Evolutionary conservation across 257 asterid species (phyloP).

Genomic region (Scutellaria galericulata): DNA sequence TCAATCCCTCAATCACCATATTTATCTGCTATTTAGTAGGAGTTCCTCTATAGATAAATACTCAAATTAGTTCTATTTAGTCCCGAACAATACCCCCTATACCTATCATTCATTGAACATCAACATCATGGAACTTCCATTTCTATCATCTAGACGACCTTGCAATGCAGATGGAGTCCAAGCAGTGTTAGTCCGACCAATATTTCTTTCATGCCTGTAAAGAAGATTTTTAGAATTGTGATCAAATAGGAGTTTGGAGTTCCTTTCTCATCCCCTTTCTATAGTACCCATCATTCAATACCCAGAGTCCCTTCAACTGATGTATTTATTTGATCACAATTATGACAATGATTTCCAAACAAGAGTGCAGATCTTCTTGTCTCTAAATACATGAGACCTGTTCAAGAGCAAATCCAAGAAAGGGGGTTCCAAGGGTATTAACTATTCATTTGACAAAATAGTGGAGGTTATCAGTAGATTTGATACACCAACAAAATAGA

Average conservation of each 20-base stretch:
- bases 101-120: neutral
- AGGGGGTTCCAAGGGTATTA: no score
- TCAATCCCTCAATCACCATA: neutral
- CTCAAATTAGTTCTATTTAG: neutral
- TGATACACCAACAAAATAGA: no score
- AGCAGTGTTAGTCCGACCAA: neutral
- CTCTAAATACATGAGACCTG: neutral
- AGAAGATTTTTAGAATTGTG: neutral
- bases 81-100: neutral
- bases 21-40: neutral
- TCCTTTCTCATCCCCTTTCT: neutral
- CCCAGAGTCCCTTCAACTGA: constrained; percentile 1
- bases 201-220: neutral
- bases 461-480: no score
- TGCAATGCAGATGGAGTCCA: neutral
- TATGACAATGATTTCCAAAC: neutral
- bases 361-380: neutral
- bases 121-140: neutral
- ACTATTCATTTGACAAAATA: no score
- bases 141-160: constrained; percentile 12
- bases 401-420: no score
- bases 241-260: neutral
- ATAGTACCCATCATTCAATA: neutral
- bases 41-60: neutral
- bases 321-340: neutral